Percentiles rank a stretch among this genome's conserved stretches.
Evolutionary conservation across 139 green algal species (phyloP).

Genomic region (Picochlorum sp.): DNA sequence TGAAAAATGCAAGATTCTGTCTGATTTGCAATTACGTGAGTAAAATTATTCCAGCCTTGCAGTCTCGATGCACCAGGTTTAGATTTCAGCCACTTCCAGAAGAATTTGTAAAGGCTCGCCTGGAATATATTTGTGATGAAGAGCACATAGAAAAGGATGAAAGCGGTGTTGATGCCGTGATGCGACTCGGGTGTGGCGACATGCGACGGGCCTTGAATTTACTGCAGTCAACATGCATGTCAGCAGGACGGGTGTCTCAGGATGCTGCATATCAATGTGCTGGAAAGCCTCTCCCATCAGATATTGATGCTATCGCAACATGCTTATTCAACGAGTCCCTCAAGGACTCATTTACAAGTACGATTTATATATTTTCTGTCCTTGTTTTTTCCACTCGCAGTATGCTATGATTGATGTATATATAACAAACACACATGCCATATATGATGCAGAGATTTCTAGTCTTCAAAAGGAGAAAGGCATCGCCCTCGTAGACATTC

Average conservation of each 20-base stretch:
- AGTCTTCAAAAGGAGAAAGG: slow-evolving; percentile 56
- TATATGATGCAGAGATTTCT: slow-evolving; percentile 42
- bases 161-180: slow-evolving; percentile 71
- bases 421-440: not conserved
- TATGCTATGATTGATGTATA: not conserved
- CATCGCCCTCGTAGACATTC: slow-evolving; percentile 84
- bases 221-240: slow-evolving; percentile 79
- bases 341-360: slow-evolving; percentile 32
- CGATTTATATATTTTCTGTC: not conserved
- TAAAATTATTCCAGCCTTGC: slow-evolving; percentile 96
- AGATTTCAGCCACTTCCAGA: slow-evolving; percentile 80
- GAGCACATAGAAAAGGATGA: slow-evolving; percentile 59
- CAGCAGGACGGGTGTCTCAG: slow-evolving; percentile 50
- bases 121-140: slow-evolving; percentile 65
- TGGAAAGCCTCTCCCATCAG: slow-evolving; percentile 75
- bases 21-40: slow-evolving; percentile 98
- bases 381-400: not conserved
- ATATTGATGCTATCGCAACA: slow-evolving; percentile 64
- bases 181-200: slow-evolving; percentile 76
- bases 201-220: slow-evolving; percentile 96
- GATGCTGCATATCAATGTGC: slow-evolving; percentile 84
- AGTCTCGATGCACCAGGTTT: slow-evolving; percentile 94
- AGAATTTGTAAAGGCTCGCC: slow-evolving; percentile 53
- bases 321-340: slow-evolving; percentile 85
- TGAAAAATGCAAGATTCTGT: slow-evolving; percentile 91